Evolutionary conservation across 2,329 filamentous ascomycete species (phyloP).

Genomic region (Calonectria pteridis): DNA sequence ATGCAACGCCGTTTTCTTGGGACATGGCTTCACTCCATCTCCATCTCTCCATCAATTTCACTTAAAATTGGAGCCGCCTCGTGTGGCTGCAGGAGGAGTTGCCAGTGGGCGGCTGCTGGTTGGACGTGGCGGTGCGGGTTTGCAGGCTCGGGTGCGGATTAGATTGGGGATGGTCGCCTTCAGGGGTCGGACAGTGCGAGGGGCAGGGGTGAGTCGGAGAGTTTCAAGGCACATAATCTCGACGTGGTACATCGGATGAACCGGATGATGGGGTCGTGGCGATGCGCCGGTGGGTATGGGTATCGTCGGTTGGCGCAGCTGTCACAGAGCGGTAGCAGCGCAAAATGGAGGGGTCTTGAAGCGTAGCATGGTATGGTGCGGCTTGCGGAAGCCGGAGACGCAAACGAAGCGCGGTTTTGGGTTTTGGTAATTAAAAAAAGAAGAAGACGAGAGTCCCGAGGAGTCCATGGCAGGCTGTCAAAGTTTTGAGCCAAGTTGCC

Average conservation of each 20-base stretch:
- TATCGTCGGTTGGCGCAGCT: neutral
- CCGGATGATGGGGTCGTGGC: constrained; percentile 22
- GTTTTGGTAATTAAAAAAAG: neutral
- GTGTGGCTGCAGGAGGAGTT: neutral
- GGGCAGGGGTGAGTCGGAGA: constrained; percentile 28
- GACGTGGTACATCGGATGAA: constrained; percentile 42
- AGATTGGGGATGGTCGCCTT: constrained; percentile 15
- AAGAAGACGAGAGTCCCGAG: neutral
- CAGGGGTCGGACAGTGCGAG: constrained; percentile 25
- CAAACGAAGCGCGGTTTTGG: neutral
- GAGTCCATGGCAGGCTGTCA: neutral
- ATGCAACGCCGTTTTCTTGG: constrained; percentile 4
- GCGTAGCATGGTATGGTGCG: neutral
- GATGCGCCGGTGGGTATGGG: constrained; percentile 1
- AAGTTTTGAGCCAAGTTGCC: constrained; percentile 3
- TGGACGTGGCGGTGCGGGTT: constrained; percentile 17
- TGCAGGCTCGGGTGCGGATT: constrained; percentile 15
- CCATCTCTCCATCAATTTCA: neutral
- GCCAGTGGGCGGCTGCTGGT: neutral
- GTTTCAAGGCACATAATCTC: constrained; percentile 35
- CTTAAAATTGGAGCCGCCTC: constrained; percentile 12
- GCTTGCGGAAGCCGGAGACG: neutral
- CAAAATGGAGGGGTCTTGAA: neutral
- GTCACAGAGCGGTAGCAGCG: constrained; percentile 10
- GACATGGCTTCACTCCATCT: neutral